A percentile compares a stretch with the other conserved stretches of the same genome.
phyloP scores from a whole-genome alignment of 2,329 filamentous ascomycete genomes.

The Simplicillium aogashimaense region DNA sequence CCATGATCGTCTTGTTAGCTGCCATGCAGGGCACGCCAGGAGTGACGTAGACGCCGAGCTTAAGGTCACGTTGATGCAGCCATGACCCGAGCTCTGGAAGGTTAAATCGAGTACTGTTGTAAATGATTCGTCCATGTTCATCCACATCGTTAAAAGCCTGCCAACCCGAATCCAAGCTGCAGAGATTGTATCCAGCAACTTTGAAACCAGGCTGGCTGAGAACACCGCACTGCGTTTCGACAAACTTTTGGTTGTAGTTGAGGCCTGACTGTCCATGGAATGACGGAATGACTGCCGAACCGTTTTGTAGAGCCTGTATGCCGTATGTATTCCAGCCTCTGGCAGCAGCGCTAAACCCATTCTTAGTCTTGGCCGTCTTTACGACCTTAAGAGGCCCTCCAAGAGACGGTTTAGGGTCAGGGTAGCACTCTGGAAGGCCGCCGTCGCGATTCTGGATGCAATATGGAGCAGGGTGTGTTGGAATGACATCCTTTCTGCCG shows the following conservation, averaged over 20 bases:
- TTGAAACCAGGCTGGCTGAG: slow-evolving; percentile 4
- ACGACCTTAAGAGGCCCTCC: slow-evolving; percentile 1
- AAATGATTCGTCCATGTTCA: slow-evolving; percentile 4
- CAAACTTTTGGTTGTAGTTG: slow-evolving; percentile 5
- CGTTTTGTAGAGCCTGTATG: slow-evolving; percentile 3
- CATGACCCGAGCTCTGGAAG: slow-evolving; percentile 6
- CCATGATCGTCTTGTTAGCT: slow-evolving; percentile 5
- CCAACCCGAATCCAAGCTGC: slow-evolving; percentile 17
- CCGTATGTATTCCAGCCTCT: slow-evolving; percentile 4
- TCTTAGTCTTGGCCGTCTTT: neutral
- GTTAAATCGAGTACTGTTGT: slow-evolving; percentile 6
- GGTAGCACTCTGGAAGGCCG: slow-evolving; percentile 1
- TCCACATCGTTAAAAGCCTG: slow-evolving; percentile 5
- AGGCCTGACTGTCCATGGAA: slow-evolving; percentile 6
- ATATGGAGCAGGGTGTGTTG: slow-evolving; percentile 3
- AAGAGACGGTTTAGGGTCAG: neutral
- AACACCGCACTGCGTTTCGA: slow-evolving; percentile 7
- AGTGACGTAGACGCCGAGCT: slow-evolving; percentile 6
- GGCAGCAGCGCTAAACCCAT: slow-evolving; percentile 3
- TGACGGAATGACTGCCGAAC: slow-evolving; percentile 1
- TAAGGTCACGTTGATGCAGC: slow-evolving; percentile 4
- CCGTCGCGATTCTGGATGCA: slow-evolving; percentile 3
- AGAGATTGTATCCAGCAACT: slow-evolving; percentile 5
- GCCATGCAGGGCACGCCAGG: slow-evolving; percentile 7
- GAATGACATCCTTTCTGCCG: neutral